These are phyloP conservation scores for Syzygium aqueum DNA, from an alignment of 345 rosid genomes.

Conservation along the genomic window DNA sequence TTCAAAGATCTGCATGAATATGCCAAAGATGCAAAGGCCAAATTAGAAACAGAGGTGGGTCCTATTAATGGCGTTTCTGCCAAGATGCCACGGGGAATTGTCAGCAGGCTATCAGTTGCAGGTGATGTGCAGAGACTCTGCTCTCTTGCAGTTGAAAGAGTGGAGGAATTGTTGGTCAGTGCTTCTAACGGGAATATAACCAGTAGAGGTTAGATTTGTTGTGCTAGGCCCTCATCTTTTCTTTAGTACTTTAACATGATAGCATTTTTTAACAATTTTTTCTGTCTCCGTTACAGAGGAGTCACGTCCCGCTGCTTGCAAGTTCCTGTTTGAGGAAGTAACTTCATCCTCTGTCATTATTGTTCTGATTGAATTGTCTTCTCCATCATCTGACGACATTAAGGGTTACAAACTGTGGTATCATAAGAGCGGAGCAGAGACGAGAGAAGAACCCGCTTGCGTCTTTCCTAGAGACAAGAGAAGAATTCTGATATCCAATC, in stretches of 20 bases:
- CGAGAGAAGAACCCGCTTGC: conserved; percentile 40
- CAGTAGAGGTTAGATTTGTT: conserved; percentile 44
- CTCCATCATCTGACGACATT: conserved; percentile 28
- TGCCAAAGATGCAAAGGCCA: conserved; percentile 60
- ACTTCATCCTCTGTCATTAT: conserved; percentile 46
- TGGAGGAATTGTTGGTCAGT: conserved; percentile 46
- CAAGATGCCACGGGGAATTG: conserved; percentile 76
- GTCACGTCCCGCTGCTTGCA: conserved; percentile 71
- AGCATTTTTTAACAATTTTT: neutral
- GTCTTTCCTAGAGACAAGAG: conserved; percentile 58
- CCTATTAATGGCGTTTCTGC: conserved; percentile 60
- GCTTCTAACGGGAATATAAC: conserved; percentile 20
- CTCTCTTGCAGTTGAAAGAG: conserved; percentile 55
- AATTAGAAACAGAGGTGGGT: conserved; percentile 80
- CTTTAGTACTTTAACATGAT: neutral
- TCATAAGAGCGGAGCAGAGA: conserved; percentile 62
- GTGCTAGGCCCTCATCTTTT: neutral
- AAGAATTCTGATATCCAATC: conserved; percentile 69
- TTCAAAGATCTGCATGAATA: conserved; percentile 64
- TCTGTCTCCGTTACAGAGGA: conserved; percentile 21
- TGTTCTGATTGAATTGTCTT: conserved; percentile 55
- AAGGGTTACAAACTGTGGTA: conserved; percentile 94
- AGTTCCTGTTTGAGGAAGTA: conserved; percentile 80
- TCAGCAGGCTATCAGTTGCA: conserved; percentile 80
- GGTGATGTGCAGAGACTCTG: conserved; percentile 73